Conservation (phyloP, 2,329 filamentous ascomycete genomes). For the Malbranchea cinnamomea region DNA sequence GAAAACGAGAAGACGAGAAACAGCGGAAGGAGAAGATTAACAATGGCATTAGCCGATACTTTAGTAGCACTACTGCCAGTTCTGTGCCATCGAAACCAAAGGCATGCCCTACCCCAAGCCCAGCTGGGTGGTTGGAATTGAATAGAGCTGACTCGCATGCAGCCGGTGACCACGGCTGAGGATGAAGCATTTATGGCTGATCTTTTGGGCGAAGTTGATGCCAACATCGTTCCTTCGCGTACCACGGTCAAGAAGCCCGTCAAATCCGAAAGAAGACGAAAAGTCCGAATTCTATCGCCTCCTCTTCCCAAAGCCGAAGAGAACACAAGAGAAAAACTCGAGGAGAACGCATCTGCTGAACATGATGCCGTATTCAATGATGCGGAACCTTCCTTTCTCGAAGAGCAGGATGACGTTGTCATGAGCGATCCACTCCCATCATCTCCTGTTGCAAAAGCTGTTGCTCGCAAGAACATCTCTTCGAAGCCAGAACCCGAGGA, state of each 20-base stretch:
- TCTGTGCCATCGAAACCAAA: constrained; percentile 59
- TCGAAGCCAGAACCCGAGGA: constrained; percentile 49
- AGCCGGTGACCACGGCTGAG: constrained; percentile 67
- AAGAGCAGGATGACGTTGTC: constrained; percentile 60
- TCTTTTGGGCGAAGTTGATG: constrained; percentile 76
- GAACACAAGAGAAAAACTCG: constrained; percentile 33
- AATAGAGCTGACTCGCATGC: constrained; percentile 14
- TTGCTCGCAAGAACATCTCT: constrained; percentile 51
- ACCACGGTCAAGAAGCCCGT: constrained; percentile 46
- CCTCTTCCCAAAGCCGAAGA: constrained; percentile 44
- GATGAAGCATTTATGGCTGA: constrained; percentile 78
- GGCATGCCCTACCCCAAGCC: constrained; percentile 31
- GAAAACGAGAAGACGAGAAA: constrained; percentile 75
- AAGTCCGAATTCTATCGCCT: constrained; percentile 67
- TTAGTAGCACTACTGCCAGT: constrained; percentile 56
- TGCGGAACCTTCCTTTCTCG: constrained; percentile 42
- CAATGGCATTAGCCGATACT: constrained; percentile 87
- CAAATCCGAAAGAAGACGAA: constrained; percentile 62
- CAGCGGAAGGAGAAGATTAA: constrained; percentile 76
- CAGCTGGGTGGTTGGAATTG: constrained; percentile 8
- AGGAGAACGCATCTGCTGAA: constrained; percentile 26
- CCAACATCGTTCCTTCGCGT: constrained; percentile 48
- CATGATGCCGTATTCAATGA: constrained; percentile 23
- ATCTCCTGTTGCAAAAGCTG: constrained; percentile 67
- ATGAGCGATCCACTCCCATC: constrained; percentile 81